Conservation (phyloP, 306 rosid genomes). For the Prunus salicina region DNA sequence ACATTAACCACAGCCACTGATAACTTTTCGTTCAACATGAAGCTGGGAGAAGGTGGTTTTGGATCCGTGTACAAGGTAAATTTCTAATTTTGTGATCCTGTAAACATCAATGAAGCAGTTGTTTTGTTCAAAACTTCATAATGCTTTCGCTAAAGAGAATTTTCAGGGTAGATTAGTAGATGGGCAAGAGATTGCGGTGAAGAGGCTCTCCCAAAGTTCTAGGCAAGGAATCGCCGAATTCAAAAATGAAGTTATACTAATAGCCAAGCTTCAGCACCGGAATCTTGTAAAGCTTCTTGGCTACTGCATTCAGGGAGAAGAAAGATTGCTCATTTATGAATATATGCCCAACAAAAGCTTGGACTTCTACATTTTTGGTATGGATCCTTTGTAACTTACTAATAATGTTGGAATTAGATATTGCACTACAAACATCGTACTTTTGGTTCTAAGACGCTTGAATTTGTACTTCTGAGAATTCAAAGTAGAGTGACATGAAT, state of each 20-base stretch:
- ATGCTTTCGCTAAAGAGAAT: neutral
- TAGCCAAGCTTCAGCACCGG: slow-evolving; percentile 53
- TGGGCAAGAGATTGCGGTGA: slow-evolving; percentile 50
- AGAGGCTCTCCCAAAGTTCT: slow-evolving; percentile 45
- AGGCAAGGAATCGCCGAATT: slow-evolving; percentile 47
- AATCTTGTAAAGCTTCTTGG: slow-evolving; percentile 51
- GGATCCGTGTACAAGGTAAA: slow-evolving; percentile 50
- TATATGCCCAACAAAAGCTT: slow-evolving; percentile 46
- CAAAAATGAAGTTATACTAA: slow-evolving; percentile 44
- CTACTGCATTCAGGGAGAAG: slow-evolving; percentile 44
- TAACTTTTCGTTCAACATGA: slow-evolving; percentile 30
- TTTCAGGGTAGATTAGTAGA: slow-evolving; percentile 41
- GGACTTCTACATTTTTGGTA: slow-evolving; percentile 44
- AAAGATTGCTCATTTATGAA: slow-evolving; percentile 43
- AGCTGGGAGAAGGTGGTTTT: slow-evolving; percentile 50
- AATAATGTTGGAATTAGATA: neutral
- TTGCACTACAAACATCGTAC: neutral
- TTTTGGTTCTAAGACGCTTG: neutral
- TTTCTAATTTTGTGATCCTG: neutral
- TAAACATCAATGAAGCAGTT: neutral
- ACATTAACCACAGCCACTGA: slow-evolving; percentile 33
- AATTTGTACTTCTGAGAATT: neutral
- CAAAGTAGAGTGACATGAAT: neutral
- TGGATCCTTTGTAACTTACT: neutral
- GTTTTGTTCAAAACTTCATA: neutral